Conservation (phyloP, 495 filamentous ascomycete species). For the Hypoxylon intermedium region DNA sequence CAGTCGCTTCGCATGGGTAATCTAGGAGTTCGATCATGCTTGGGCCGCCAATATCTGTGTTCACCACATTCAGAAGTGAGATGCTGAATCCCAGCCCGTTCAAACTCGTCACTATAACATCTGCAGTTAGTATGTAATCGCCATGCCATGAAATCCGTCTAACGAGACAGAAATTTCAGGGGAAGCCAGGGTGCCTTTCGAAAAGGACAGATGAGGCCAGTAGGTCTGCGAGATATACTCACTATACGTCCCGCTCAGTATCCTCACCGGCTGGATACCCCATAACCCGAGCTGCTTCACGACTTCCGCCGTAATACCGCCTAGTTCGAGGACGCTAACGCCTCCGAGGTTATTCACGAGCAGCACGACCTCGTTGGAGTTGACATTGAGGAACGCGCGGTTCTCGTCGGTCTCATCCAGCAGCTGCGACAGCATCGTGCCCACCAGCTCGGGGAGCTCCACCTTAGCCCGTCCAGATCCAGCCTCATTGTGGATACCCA, state of each 20-base stretch:
- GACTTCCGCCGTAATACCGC: constrained; percentile 88
- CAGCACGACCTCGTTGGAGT: constrained; percentile 70
- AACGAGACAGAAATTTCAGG: too few relatives aligned
- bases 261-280: constrained; percentile 74
- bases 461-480: constrained; percentile 76
- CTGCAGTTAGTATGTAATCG: constrained; percentile 51
- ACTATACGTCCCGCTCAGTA: constrained; percentile 68
- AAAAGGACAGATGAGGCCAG: too few relatives aligned
- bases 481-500: constrained; percentile 98
- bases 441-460: constrained; percentile 72
- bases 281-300: constrained; percentile 77
- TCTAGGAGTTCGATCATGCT: constrained; percentile 89
- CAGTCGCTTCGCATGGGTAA: constrained; percentile 80
- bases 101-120: constrained; percentile 75
- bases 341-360: constrained; percentile 96
- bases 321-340: constrained; percentile 84
- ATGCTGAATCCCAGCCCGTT: constrained; percentile 95
- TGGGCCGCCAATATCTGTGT: constrained; percentile 79
- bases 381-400: constrained; percentile 76
- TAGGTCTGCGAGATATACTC: constrained; percentile 6
- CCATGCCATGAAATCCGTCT: too few relatives aligned
- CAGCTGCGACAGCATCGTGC: constrained; percentile 80
- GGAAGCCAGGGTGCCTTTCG: too few relatives aligned
- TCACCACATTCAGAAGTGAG: constrained; percentile 77
- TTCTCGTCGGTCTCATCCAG: constrained; percentile 81